phyloP scores from a whole-genome alignment of 2,329 filamentous ascomycete species.

The Emergomyces pasteurianus region DNA sequence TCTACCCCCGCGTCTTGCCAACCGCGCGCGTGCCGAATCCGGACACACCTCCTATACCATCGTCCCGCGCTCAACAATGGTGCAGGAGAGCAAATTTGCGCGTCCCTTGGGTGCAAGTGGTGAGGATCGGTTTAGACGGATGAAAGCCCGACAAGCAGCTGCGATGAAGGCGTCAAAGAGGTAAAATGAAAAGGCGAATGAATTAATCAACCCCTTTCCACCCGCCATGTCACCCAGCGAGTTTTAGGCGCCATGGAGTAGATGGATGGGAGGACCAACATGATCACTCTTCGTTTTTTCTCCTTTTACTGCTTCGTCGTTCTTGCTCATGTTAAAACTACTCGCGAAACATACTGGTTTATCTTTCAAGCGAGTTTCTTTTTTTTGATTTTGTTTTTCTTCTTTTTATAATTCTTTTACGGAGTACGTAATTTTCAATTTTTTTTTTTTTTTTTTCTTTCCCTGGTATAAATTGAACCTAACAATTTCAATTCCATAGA shows the following conservation, averaged over 20 bases:
- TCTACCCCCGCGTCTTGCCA: slow-evolving; percentile 41
- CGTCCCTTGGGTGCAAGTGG: slow-evolving; percentile 35
- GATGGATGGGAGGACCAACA: too few relatives aligned
- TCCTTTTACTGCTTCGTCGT: too few relatives aligned
- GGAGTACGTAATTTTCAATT: too few relatives aligned
- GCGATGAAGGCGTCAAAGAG: slow-evolving; percentile 29
- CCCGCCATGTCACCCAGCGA: not conserved
- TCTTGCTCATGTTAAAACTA: too few relatives aligned
- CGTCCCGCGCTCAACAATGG: slow-evolving; percentile 46
- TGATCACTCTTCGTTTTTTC: too few relatives aligned
- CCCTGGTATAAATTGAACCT: not conserved
- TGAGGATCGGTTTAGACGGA: slow-evolving; percentile 37
- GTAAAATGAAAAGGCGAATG: slow-evolving; percentile 9
- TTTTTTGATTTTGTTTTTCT: not conserved
- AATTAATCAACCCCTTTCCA: not conserved
- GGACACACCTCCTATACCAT: slow-evolving; percentile 51
- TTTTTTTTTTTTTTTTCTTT: not conserved
- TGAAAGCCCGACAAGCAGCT: slow-evolving; percentile 37
- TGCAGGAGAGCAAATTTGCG: slow-evolving; percentile 34
- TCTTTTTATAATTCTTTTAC: not conserved
- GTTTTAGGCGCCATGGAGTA: too few relatives aligned
- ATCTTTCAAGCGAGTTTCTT: not conserved
- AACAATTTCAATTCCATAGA: not conserved
- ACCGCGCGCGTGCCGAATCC: slow-evolving; percentile 48
- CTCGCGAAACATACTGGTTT: not conserved